Percentiles rank a stretch among this genome's conserved stretches.
Conservation (phyloP, 805 yeast genomes). For the Teunomyces stri region DNA sequence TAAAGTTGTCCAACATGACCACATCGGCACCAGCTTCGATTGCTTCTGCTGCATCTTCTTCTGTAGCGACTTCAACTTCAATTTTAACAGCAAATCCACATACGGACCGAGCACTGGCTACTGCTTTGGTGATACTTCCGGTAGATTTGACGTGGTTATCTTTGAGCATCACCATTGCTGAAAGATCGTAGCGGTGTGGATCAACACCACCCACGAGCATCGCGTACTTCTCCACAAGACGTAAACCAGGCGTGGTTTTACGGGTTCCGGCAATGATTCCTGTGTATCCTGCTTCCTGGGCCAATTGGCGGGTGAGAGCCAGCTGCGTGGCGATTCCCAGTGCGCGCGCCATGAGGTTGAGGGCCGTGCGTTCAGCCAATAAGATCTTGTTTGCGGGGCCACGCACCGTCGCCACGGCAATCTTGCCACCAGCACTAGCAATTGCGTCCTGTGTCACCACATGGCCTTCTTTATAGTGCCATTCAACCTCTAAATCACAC, state of each 20-base stretch:
- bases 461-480: constrained; percentile 74
- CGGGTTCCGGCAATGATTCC: constrained; percentile 95
- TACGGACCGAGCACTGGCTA: constrained; percentile 67
- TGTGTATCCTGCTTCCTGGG: constrained; percentile 63
- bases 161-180: constrained; percentile 94
- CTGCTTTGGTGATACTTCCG: constrained; percentile 88
- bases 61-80: constrained; percentile 88
- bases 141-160: constrained; percentile 93
- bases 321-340: constrained; percentile 88
- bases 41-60: constrained; percentile 87
- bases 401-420: constrained; percentile 70
- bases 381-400: constrained; percentile 82
- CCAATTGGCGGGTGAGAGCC: constrained; percentile 51
- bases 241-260: constrained; percentile 94
- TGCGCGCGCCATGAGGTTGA: constrained; percentile 76
- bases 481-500: constrained; percentile 65
- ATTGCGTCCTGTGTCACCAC: constrained; percentile 42
- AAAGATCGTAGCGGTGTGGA: constrained; percentile 85
- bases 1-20: constrained; percentile 89
- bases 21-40: constrained; percentile 94
- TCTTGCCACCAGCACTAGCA: constrained; percentile 47
- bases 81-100: constrained; percentile 89
- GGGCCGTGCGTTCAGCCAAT: constrained; percentile 81
- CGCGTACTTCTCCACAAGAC: constrained; percentile 85
- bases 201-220: constrained; percentile 96